These are phyloP conservation scores for Sclerotiophoma versabilis DNA, from an alignment of 2,329 filamentous ascomycete genomes.

Conservation along the genomic window DNA sequence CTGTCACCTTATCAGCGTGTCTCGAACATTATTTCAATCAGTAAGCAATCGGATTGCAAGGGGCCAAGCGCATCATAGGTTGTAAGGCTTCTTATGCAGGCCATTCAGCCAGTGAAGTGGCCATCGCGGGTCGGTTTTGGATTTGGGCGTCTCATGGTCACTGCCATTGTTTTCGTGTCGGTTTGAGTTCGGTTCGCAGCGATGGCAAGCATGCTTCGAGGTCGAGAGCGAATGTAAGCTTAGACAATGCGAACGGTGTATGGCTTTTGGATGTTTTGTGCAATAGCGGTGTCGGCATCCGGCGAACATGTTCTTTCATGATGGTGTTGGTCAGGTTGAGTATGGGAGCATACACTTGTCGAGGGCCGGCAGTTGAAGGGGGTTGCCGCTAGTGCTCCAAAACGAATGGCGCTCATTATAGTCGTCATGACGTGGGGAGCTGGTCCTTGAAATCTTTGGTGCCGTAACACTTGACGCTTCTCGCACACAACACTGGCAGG, in stretches of 20 bases:
- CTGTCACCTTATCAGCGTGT: conserved; percentile 57
- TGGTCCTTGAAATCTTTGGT: not conserved
- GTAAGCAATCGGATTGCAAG: not conserved
- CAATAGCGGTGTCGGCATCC: not conserved
- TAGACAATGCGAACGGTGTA: not conserved
- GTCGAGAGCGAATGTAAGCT: not conserved
- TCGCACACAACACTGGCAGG: conserved; percentile 1
- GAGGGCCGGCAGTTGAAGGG: not conserved
- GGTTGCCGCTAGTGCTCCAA: conserved; percentile 4
- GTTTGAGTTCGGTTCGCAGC: not conserved
- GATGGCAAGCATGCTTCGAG: not conserved
- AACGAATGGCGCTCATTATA: not conserved
- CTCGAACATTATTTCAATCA: not conserved
- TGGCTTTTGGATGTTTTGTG: not conserved
- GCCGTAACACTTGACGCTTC: not conserved
- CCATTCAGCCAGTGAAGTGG: not conserved
- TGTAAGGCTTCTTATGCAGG: not conserved
- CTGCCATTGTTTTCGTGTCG: not conserved
- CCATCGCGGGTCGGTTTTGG: not conserved
- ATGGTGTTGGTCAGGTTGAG: not conserved
- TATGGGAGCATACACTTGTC: not conserved
- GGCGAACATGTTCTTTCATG: not conserved
- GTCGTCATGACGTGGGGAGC: conserved; percentile 1
- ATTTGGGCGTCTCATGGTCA: not conserved
- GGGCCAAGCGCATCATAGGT: conserved; percentile 11